Conservation (phyloP, 176 grass and related monocot species). For the Carex parvula region DNA sequence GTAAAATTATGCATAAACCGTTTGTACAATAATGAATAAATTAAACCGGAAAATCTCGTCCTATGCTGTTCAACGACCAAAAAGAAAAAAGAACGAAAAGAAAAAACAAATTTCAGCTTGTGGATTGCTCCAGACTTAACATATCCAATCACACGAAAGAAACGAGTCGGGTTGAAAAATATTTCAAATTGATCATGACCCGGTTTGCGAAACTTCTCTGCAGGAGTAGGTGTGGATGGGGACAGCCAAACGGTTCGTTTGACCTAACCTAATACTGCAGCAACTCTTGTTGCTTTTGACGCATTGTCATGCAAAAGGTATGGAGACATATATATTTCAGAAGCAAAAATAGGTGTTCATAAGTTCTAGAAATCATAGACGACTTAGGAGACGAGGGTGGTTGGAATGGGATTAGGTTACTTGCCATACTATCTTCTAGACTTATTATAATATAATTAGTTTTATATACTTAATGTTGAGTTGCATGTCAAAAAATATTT, state of each 20-base stretch:
- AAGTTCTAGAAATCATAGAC: background rate
- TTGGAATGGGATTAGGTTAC: constrained; percentile 2
- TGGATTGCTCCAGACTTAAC: background rate
- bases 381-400: background rate
- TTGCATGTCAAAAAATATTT: background rate
- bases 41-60: background rate
- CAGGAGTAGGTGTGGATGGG: constrained; percentile 1
- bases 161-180: background rate
- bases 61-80: background rate
- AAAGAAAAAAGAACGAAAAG: no score
- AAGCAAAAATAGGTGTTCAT: background rate
- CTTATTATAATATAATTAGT: background rate
- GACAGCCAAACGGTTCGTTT: constrained; percentile 13
- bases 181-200: background rate
- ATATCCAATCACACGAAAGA: background rate
- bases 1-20: background rate
- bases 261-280: background rate
- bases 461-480: background rate
- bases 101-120: background rate
- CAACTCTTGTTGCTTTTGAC: background rate
- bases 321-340: background rate
- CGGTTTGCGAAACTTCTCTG: background rate
- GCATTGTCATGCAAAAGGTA: constrained; percentile 6
- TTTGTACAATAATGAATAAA: background rate
- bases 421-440: background rate